Base-by-base conservation (phyloP, 1,284 basidiomycete species). In the Ustilago loliicola region DNA sequence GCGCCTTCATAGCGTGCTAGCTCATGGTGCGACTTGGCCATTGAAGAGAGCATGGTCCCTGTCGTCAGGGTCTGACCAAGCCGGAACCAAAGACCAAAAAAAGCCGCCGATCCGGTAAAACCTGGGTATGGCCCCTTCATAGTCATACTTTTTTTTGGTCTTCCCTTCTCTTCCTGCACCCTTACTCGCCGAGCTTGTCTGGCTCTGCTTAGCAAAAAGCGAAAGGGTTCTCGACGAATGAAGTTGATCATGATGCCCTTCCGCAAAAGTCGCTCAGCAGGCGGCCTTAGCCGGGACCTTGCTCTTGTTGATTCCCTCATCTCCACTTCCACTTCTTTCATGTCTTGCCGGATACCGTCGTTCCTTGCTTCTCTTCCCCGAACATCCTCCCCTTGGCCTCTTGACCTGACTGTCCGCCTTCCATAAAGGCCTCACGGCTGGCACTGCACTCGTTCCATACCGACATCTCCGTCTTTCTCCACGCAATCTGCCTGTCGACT, bases 101-200 rank as follows among this genome's bases (percentile, higher is more conserved):
- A 52, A 59, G 52, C 60, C 51, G 65, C 70, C 65, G 61, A 64
- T 72, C 65, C 61, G 32, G 21, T 21, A 45, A 67, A 67, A 61
- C 30, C 71, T 72, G 70, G 63, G 63, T 65, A 48, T 34, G 21
- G 30, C 30, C 47, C 40, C 48, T 50, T 53, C 32, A 36, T 59
- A 9, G 11, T 34, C 32, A 36, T 25, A 47, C 56, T 5, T 21
- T 32, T 25, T 17, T 61, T 38, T 30, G 19, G 32, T 11, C 27
- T 38, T 32, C 29, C 27, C 25, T 25, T 21, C 2, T 42, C 40
- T 7, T 19, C 29, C 55, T 57, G 38, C 55, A 29, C 25, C n/a
- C 34, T 23, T 9, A 32, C 19, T 21, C 48, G 30, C 5, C 34
- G 19, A 13, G 6, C 13, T 65, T 13, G 2, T 52, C n/a, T 53